Evolutionary conservation across 768 basidiomycete genomes (phyloP), one percentile per base, ranked within the genome.

Genomic region (Lactifluus hygrophoroides): DNA sequence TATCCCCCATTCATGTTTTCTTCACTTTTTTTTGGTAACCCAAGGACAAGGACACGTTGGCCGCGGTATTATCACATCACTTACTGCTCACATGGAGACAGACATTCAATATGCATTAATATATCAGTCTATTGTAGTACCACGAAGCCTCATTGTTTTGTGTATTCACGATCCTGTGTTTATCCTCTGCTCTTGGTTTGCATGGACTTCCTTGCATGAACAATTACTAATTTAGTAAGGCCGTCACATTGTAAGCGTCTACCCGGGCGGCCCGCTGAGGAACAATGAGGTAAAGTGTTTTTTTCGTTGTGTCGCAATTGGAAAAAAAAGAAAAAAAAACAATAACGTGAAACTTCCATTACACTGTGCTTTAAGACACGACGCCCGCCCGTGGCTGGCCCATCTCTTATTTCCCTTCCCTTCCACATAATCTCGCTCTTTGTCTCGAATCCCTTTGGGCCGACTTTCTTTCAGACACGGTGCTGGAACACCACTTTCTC

Each of bases 401-500:
- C 38, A 42, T 25, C 16, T 32, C 30, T 49, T 23, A 14, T n/a
- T n/a, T 19, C 25, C 16, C 21, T 13, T 43, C 38, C 51, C 19
- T 30, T 21, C 34, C 17, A 17, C 54, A 17, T 34, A 45, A n/a
- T 16, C 32, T 35, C 48, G 34, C 25, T 27, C 35, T 13, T 46
- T 37, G 25, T 25, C n/a, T 37, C 42, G 47, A 10, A 25, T 51
- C 44, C 40, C 37, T 30, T 17, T 25, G 17, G 16, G 19, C 35
- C 17, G n/a, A 42, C 32, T n/a, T 32, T 19, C 28, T 16, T 40
- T 57, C 28, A 45, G 34, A 44, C 57, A 51, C 51, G 54, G 63
- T 64, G 63, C 63, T 58, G 63, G 62, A 47, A 21, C 63, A 51
- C 63, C 35, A 35, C n/a, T n/a, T n/a, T 21, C 11, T 45, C 25